Evolutionary conservation across 805 yeast species (phyloP).

Genomic region (Diddensiella caesifluorescens): DNA sequence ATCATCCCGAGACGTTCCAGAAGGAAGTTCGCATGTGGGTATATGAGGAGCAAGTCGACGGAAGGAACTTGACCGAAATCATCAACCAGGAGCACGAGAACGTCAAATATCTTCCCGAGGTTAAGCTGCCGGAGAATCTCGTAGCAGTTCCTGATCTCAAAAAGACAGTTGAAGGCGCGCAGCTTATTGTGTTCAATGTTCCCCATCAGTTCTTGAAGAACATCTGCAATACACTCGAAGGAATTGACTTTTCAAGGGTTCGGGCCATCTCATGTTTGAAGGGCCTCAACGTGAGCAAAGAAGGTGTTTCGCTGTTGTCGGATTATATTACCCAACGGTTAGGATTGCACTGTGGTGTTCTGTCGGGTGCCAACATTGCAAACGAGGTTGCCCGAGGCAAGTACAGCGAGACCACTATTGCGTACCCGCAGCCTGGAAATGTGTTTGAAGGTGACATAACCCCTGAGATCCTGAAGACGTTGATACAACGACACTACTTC

Average conservation of each 20-base stretch:
- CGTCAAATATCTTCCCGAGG: slow-evolving; percentile 88
- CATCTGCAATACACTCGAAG: slow-evolving; percentile 70
- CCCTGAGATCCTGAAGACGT: slow-evolving; percentile 60
- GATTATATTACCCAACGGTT: slow-evolving; percentile 72
- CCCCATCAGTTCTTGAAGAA: slow-evolving; percentile 93
- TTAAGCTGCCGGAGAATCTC: slow-evolving; percentile 79
- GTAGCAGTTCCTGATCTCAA: slow-evolving; percentile 81
- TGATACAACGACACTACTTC: slow-evolving; percentile 97
- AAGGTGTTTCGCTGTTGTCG: slow-evolving; percentile 81
- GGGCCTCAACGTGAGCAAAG: slow-evolving; percentile 83
- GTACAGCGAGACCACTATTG: slow-evolving; percentile 98
- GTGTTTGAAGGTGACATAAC: slow-evolving; percentile 70
- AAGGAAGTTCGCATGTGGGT: slow-evolving; percentile 94
- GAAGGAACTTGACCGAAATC: slow-evolving; percentile 78
- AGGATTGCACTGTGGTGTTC: slow-evolving; percentile 90
- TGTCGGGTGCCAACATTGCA: slow-evolving; percentile 96
- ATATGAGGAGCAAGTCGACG: slow-evolving; percentile 72
- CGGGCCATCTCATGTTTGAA: slow-evolving; percentile 94
- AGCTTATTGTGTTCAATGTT: slow-evolving; percentile 84
- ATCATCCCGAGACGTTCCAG: slow-evolving; percentile 67
- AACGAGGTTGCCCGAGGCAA: slow-evolving; percentile 92
- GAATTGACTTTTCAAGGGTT: slow-evolving; percentile 60
- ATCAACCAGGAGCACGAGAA: slow-evolving; percentile 89
- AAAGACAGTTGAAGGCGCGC: slow-evolving; percentile 73
- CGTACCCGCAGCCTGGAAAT: slow-evolving; percentile 71